These are phyloP conservation scores for Citrullus colocynthis DNA, from an alignment of 306 rosid genomes.

Conservation along the genomic window DNA sequence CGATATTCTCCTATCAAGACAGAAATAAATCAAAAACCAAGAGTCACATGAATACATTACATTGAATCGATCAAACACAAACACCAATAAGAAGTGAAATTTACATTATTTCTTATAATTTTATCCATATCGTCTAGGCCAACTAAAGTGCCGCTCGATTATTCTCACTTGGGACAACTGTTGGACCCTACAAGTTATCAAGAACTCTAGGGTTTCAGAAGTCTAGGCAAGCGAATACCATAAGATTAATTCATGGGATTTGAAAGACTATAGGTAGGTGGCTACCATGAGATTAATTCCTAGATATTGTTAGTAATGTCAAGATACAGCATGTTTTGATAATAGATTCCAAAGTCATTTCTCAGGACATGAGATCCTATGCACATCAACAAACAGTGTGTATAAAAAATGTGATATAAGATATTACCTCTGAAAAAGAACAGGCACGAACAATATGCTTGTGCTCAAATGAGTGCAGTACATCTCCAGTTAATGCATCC, in stretches of 20 bases:
- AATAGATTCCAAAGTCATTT: background rate
- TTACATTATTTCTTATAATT: background rate
- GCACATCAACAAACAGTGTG: background rate
- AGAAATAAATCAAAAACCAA: background rate
- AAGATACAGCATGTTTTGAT: background rate
- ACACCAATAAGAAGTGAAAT: background rate
- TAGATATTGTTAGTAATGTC: background rate
- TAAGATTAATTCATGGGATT: background rate
- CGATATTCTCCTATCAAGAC: background rate
- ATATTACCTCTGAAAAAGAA: constrained; percentile 75
- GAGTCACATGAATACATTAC: background rate
- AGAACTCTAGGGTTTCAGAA: background rate
- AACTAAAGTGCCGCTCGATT: background rate
- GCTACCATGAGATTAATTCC: background rate
- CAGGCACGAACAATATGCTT: constrained; percentile 98
- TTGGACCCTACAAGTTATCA: background rate
- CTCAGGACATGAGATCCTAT: background rate
- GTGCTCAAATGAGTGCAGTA: constrained; percentile 84
- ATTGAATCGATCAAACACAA: background rate
- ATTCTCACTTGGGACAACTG: background rate
- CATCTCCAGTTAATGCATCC: constrained; percentile 97
- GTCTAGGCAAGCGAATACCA: background rate
- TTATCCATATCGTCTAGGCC: background rate
- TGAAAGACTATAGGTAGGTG: background rate
- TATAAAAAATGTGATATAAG: background rate